Conservation (phyloP, 345 rosid species). For the Lagerstroemia speciosa region DNA sequence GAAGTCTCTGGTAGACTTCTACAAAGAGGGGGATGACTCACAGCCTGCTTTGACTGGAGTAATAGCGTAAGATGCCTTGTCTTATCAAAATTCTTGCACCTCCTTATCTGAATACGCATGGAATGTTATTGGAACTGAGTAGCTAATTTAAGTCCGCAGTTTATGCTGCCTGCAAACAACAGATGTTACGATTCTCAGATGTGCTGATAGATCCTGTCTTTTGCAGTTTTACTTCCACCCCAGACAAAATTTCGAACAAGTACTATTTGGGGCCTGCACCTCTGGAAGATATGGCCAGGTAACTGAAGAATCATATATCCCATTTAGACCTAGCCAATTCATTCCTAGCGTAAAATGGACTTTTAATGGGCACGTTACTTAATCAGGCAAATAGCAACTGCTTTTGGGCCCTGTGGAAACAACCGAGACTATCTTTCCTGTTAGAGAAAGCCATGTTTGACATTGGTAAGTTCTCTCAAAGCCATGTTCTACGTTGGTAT, state of each 20-base stretch:
- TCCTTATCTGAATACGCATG: neutral
- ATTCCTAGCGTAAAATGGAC: conserved; percentile 5
- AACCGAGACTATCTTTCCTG: conserved; percentile 82
- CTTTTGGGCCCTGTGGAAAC: conserved; percentile 92
- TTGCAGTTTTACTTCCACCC: conserved; percentile 88
- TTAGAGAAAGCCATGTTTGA: conserved; percentile 87
- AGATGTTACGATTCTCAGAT: neutral
- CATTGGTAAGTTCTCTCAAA: conserved; percentile 41
- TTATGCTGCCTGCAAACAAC: neutral
- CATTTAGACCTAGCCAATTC: neutral
- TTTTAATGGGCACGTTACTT: neutral
- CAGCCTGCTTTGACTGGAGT: conserved; percentile 65
- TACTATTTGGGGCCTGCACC: conserved; percentile 97
- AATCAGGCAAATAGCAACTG: conserved; percentile 92
- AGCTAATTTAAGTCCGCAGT: neutral
- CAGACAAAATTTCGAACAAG: conserved; percentile 72
- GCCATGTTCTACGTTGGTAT: neutral
- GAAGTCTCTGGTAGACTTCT: conserved; percentile 67
- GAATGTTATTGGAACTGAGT: neutral
- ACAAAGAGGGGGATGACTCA: conserved; percentile 54
- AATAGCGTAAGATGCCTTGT: conserved; percentile 53
- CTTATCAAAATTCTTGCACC: neutral
- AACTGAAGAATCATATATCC: conserved; percentile 1
- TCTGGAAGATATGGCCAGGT: conserved; percentile 90
- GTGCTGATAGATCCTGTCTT: neutral